Conservation (phyloP, 306 rosid species). For the Cucurbita argyrosperma region DNA sequence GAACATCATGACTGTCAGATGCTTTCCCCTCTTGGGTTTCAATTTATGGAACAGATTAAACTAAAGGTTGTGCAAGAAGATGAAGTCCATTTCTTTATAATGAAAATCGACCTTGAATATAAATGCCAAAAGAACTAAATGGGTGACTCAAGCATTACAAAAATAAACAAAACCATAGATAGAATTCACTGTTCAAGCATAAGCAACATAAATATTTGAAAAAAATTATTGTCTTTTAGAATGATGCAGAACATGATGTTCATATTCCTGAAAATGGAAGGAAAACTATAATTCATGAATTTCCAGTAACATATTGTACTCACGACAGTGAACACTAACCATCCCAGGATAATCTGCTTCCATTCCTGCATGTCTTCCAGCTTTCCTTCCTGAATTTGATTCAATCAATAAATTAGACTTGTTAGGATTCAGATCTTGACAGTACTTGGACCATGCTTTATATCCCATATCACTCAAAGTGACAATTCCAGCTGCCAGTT, state of each 20-base stretch:
- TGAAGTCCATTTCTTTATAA: background rate
- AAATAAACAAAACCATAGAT: background rate
- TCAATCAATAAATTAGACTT: constrained; percentile 57
- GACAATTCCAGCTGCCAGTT: constrained; percentile 62
- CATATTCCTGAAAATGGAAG: background rate
- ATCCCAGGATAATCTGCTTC: constrained; percentile 64
- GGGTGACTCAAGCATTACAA: background rate
- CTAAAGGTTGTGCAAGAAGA: background rate
- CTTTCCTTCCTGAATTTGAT: constrained; percentile 58
- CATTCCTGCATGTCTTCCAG: constrained; percentile 42
- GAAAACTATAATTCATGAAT: background rate
- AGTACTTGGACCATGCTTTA: constrained; percentile 38
- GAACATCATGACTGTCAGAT: background rate
- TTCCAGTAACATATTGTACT: background rate
- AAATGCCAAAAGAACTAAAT: background rate
- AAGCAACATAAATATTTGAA: background rate
- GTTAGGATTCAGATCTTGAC: constrained; percentile 68
- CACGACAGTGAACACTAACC: constrained; percentile 37
- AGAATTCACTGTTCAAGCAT: background rate
- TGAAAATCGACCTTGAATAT: background rate
- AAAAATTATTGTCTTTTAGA: background rate
- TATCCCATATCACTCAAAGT: constrained; percentile 38
- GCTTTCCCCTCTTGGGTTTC: background rate
- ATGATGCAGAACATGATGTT: background rate
- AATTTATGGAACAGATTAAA: background rate